These are phyloP conservation scores for Trifolium fragiferum DNA, from an alignment of 306 rosid species.

Conservation along the genomic window DNA sequence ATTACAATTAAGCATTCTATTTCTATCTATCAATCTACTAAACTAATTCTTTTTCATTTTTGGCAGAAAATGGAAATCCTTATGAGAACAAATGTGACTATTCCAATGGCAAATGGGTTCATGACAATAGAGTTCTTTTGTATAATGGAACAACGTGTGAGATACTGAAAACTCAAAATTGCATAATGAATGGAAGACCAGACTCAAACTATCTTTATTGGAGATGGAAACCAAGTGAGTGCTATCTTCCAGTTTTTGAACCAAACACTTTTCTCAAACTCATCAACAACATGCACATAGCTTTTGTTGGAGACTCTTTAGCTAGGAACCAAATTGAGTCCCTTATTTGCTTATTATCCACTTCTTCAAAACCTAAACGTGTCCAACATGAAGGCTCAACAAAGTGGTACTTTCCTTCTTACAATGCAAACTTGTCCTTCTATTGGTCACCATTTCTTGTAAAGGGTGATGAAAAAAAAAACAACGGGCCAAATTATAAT, in stretches of 20 bases:
- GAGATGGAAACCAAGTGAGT: constrained; percentile 76
- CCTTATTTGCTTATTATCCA: not conserved
- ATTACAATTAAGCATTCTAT: too few relatives aligned
- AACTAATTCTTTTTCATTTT: not conserved
- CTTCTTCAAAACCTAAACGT: not conserved
- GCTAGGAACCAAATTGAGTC: not conserved
- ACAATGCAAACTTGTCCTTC: constrained; percentile 54
- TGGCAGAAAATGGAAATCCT: constrained; percentile 48
- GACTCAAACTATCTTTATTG: constrained; percentile 60
- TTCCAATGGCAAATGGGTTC: constrained; percentile 66
- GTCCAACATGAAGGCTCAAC: not conserved
- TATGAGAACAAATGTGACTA: constrained; percentile 61
- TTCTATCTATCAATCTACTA: too few relatives aligned
- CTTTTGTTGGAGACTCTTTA: constrained; percentile 10
- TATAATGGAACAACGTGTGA: constrained; percentile 64
- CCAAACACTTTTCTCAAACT: constrained; percentile 58
- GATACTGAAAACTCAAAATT: constrained; percentile 60
- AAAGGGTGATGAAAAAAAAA: constrained; percentile 53
- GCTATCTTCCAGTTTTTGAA: constrained; percentile 67
- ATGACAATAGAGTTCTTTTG: constrained; percentile 52
- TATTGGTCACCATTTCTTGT: constrained; percentile 88
- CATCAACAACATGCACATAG: not conserved
- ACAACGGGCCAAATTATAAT: constrained; percentile 46
- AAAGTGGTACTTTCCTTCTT: constrained; percentile 44
- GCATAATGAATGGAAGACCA: constrained; percentile 66